Percentiles rank a stretch among this genome's conserved stretches.
Evolutionary conservation across 2,329 filamentous ascomycete genomes (phyloP).

Genomic region (Chalaropsis thielavioides): DNA sequence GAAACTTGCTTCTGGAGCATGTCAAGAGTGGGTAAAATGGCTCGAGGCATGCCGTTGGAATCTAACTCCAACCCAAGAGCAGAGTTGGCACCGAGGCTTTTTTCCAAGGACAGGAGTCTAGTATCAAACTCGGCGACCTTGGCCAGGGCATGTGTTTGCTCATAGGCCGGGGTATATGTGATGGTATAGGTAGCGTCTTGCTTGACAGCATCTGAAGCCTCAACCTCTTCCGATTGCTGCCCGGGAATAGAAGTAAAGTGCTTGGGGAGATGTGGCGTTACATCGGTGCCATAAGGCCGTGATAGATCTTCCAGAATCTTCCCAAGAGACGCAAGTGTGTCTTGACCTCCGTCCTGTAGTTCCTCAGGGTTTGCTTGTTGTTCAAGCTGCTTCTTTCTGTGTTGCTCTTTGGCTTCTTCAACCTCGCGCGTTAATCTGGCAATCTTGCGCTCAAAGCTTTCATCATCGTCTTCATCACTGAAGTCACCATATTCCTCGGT

Average conservation of each 20-base stretch:
- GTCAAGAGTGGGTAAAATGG: slow-evolving; percentile 71
- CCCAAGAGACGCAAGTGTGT: slow-evolving; percentile 54
- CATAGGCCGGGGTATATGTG: slow-evolving; percentile 49
- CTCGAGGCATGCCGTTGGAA: slow-evolving; percentile 41
- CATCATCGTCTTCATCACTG: slow-evolving; percentile 55
- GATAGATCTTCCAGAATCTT: slow-evolving; percentile 54
- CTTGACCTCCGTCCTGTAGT: slow-evolving; percentile 31
- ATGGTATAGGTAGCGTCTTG: slow-evolving; percentile 44
- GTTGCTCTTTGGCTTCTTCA: slow-evolving; percentile 54
- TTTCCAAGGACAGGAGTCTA: slow-evolving; percentile 65
- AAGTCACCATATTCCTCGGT: slow-evolving; percentile 57
- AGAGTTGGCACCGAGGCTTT: slow-evolving; percentile 62
- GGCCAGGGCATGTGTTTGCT: slow-evolving; percentile 55
- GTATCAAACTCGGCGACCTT: slow-evolving; percentile 80
- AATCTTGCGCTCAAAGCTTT: slow-evolving; percentile 63
- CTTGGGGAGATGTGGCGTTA: slow-evolving; percentile 2
- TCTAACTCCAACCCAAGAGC: slow-evolving; percentile 49
- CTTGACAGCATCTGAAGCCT: slow-evolving; percentile 19
- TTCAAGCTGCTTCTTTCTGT: slow-evolving; percentile 38
- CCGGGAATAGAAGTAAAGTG: background rate
- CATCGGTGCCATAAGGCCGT: slow-evolving; percentile 21
- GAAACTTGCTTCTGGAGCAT: slow-evolving; percentile 67
- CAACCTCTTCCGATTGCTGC: slow-evolving; percentile 17
- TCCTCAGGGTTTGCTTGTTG: slow-evolving; percentile 30
- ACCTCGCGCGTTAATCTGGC: slow-evolving; percentile 72